These are phyloP conservation scores for Binderoboletus segoi DNA, from an alignment of 1,284 basidiomycete species.

Conservation along the genomic window DNA sequence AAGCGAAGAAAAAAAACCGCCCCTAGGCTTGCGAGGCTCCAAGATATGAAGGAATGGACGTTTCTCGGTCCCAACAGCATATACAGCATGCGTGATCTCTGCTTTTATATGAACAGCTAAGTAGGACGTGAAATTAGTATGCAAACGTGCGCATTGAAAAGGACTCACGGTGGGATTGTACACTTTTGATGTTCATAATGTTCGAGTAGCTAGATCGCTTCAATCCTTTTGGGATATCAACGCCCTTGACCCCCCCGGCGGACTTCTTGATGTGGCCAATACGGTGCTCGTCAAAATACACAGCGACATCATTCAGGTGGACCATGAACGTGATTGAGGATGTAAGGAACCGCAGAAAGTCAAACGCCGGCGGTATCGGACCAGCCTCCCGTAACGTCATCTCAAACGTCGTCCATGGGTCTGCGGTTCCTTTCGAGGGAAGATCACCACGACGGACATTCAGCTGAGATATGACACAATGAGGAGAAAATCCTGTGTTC, in stretches of 20 bases:
- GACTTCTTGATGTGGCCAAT: constrained; percentile 79
- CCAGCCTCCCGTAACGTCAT: constrained; percentile 87
- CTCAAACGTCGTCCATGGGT: constrained; percentile 87
- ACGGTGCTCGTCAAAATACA: constrained; percentile 79
- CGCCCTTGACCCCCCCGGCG: constrained; percentile 55
- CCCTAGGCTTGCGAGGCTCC: constrained; percentile 44
- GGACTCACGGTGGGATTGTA: constrained; percentile 27
- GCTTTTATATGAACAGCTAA: constrained; percentile 80
- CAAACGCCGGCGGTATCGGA: constrained; percentile 82
- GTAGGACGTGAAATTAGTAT: not conserved
- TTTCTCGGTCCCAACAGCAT: constrained; percentile 71
- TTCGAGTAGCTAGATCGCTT: constrained; percentile 22
- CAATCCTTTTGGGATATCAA: constrained; percentile 50
- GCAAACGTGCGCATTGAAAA: not conserved
- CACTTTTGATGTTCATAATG: constrained; percentile 25
- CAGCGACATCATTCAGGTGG: constrained; percentile 73
- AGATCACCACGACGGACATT: constrained; percentile 77
- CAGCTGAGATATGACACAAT: constrained; percentile 47
- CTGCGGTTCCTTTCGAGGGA: constrained; percentile 43
- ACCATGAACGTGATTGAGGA: constrained; percentile 96
- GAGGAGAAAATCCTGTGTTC: not conserved
- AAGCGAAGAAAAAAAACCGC: constrained; percentile 78
- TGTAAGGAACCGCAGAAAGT: constrained; percentile 87
- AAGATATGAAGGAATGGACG: constrained; percentile 38
- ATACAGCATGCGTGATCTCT: constrained; percentile 82